Evolutionary conservation across 768 basidiomycete genomes (phyloP), one percentile per base, ranked within the genome.

Genomic region (Mycena rosella): DNA sequence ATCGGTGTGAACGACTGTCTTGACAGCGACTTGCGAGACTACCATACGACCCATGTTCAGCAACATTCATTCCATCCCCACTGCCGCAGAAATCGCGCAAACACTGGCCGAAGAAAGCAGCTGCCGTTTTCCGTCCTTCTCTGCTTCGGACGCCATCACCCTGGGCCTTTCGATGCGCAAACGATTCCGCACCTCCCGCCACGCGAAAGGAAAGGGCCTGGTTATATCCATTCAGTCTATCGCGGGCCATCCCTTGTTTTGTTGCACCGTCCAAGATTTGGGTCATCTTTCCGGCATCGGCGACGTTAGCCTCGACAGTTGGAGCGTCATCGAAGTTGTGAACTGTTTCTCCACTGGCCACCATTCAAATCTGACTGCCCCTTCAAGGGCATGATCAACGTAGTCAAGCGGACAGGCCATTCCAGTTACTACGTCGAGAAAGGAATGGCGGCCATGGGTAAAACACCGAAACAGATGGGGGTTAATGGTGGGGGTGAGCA

Each of bases 181-280:
- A 78, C 87, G 94, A n/a, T 95, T 95, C 71, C 88, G 93, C 27
- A 88, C 89, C 30, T 84, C 87, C 44, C 85, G 93, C 24, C 91
- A 94, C 75, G 79, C 82, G 22, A 92, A 90, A 74, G 93, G 93
- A 32, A 92, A 92, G 76, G 94, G 94, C 34, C 86, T 94, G 66
- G 90, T 93, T 52, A 88, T 95, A 69, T 90, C 91, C 11, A 88
- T 95, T 63, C 93, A 94, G 78, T 87, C 90, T 18, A 89, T 92
- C 65, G 89, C 88, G 5, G 94, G 94, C 0, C 92, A 95, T 71
- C 88, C 88, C 0, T 79, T 95, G 40, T 95, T 95, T 75, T 84
- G 93, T 1, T 95, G 94, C 73, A 93, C 94, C 0, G 93, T 94
- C 38, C 93, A 94, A 13, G 94, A 95, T n/a, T n/a, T n/a, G 93